Base-by-base conservation (phyloP, 1,284 basidiomycete species). In the Takashimella koratensis region DNA sequence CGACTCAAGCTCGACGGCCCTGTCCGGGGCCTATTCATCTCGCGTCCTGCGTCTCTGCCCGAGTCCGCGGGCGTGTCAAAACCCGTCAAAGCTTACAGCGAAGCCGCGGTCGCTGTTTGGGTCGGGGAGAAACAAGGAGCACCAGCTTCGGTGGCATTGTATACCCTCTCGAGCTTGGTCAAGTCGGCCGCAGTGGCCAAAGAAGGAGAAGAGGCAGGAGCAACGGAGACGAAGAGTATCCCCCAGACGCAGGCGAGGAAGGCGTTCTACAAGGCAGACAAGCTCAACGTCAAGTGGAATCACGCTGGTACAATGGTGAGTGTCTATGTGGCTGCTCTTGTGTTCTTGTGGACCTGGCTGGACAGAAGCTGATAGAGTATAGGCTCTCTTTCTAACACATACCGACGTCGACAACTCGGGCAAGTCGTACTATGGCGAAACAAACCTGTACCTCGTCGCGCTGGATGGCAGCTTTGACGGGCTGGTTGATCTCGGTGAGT, bases 391-490 rank as follows among this genome's bases (percentile, higher is more conserved):
- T 60, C 78, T 97, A 44, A 95, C 95, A 0, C 90, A 94, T 65
- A 95, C 92, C 5, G 96, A 98, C 65, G 93, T 98, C 54, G 95
- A 98, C 75, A 90, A 90, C 74, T 88, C 90, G 27, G 95, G 95
- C 76, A 97, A 91, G 81, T 94, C 87, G 66, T 98, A 98, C 77
- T 98, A 98, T 64, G 96, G 95, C 56, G 94, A 98, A 79, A 96
- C 93, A 8, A 90, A 92, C 60, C 79, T 98, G 64, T 98, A 96
- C 76, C 82, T 98, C 45, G 83, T 98, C 63, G 90, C 86, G 58
- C 86, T 92, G n/a, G 86, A 90, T n/a, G 94, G 95, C 36, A 88
- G 90, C 63, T 98, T 94, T 64, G 94, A 98, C 73, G 93, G 90
- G 72, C 82, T 91, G 23, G 88, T 98, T 30, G 83, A 86, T 3